Base-by-base conservation (phyloP, 192 early-diverging fungal species). In the Entophlyctis luteolus region DNA sequence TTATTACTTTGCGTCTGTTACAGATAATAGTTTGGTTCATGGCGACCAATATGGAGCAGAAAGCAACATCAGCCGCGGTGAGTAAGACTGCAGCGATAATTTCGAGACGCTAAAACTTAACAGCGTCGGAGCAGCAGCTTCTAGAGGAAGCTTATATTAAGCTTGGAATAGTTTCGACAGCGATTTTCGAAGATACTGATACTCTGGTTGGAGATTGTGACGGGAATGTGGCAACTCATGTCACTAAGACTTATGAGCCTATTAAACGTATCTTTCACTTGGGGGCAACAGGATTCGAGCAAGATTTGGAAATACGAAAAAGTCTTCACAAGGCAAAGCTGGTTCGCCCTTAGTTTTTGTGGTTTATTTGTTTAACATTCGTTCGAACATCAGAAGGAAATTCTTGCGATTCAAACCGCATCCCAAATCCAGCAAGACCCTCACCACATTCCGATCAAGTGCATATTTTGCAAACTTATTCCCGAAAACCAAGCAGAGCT, bases 391-490 rank as follows among this genome's bases (percentile, higher is more conserved):
- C 63, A 66, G 63, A 66, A 18, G 29, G 85, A 88, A 53, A 85
- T 93, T 50, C 73, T 94, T 49, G 76, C 81, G 37, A 73, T 79
- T 2, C 94, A 94, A n/a, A 42, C 39, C n/a, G 39, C 39, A 12
- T 42, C 39, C n/a, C 10, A 42, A 42, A 42, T 42, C 39, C 10
- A 42, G n/a, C 8, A 42, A 8, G 39, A 42, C 39, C 39, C 93
- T 71, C 81, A 89, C 14, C 82, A 82, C 18, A 72, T 80, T 39
- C 81, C 87, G 37, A 79, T 87, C 67, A 93, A 94, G 65, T 96
- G 94, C 74, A 75, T 96, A n/a, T 96, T 96, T 77, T 96, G 94
- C 83, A 93, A 90, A 72, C 84, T 88, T 48, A 67, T 86, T 12
- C 89, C 87, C 60, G 83, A 86, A 2, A 86, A 82, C 71, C 89